A percentile compares a stretch with the other conserved stretches of the same genome.
Conservation (phyloP, 768 basidiomycete genomes). For the Candolleomyces aberdarensis region DNA sequence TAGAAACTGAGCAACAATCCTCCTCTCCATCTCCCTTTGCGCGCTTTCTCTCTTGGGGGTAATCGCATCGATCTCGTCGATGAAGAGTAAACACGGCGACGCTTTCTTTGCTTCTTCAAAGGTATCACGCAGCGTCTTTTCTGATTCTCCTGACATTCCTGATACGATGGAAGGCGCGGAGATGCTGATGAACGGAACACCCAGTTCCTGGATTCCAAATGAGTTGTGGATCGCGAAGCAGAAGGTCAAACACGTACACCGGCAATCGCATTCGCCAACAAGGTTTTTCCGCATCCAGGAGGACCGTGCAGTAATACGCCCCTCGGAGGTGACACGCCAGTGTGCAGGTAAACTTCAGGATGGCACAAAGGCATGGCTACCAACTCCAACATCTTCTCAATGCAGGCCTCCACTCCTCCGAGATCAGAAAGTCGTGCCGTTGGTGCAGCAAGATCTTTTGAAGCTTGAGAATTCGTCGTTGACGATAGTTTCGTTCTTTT, state of each 20-base stretch:
- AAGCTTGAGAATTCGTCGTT: conserved; percentile 16
- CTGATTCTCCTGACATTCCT: conserved; percentile 98
- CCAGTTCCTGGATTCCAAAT: conserved; percentile 65
- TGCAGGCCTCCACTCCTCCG: conserved; percentile 80
- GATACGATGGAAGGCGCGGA: conserved; percentile 96
- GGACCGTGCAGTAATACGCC: conserved; percentile 94
- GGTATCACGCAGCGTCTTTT: conserved; percentile 92
- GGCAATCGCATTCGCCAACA: conserved; percentile 91
- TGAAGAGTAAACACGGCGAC: conserved; percentile 92
- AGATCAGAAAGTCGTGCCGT: conserved; percentile 76
- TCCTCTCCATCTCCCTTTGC: conserved; percentile 95
- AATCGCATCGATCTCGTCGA: conserved; percentile 98
- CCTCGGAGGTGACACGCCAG: conserved; percentile 87
- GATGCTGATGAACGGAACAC: conserved; percentile 88
- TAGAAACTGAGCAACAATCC: conserved; percentile 95
- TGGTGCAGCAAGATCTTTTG: conserved; percentile 74
- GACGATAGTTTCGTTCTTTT: conserved; percentile 54
- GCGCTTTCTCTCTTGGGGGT: conserved; percentile 98
- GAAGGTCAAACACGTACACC: conserved; percentile 56
- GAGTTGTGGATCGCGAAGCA: not conserved
- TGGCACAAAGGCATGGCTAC: conserved; percentile 94
- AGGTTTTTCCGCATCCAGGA: conserved; percentile 95
- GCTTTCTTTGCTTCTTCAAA: conserved; percentile 88
- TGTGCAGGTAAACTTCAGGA: conserved; percentile 93
- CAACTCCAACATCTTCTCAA: conserved; percentile 94